phyloP scores from a whole-genome alignment of 164 flowering plant genomes.

The Magnolia kwangsiensis region DNA sequence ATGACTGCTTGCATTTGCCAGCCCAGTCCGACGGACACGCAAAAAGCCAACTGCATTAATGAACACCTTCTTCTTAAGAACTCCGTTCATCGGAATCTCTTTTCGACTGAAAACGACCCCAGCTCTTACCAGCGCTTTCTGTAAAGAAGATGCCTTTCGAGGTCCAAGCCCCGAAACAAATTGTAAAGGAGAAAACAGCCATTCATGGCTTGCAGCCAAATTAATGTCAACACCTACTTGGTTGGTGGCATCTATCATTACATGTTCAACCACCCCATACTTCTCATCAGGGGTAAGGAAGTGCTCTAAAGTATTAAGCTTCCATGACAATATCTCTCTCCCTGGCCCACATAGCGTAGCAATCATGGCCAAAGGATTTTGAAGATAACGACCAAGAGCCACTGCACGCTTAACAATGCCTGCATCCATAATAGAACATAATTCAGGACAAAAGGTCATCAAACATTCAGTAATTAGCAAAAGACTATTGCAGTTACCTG shows the following conservation, averaged over 20 bases:
- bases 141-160: constrained; percentile 83
- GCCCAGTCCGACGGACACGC: constrained; percentile 86
- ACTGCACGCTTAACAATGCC: constrained; percentile 95
- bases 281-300: constrained; percentile 91
- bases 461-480: neutral
- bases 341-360: constrained; percentile 96
- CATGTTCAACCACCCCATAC: constrained; percentile 82
- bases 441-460: neutral
- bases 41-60: constrained; percentile 87
- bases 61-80: constrained; percentile 77
- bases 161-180: constrained; percentile 96
- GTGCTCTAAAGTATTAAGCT: constrained; percentile 57
- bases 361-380: constrained; percentile 94
- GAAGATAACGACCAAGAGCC: constrained; percentile 92
- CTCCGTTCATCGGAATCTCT: constrained; percentile 59
- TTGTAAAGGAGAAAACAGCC: constrained; percentile 90
- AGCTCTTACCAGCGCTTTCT: constrained; percentile 71
- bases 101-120: constrained; percentile 74
- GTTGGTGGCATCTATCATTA: constrained; percentile 91
- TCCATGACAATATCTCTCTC: constrained; percentile 89
- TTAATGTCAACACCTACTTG: constrained; percentile 94
- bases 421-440: constrained; percentile 16
- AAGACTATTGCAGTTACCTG: constrained; percentile 39
- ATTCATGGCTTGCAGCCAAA: constrained; percentile 86
- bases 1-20: constrained; percentile 72